Base-by-base conservation (phyloP, 2,329 filamentous ascomycete species). In the Mycosphaerella sp. region DNA sequence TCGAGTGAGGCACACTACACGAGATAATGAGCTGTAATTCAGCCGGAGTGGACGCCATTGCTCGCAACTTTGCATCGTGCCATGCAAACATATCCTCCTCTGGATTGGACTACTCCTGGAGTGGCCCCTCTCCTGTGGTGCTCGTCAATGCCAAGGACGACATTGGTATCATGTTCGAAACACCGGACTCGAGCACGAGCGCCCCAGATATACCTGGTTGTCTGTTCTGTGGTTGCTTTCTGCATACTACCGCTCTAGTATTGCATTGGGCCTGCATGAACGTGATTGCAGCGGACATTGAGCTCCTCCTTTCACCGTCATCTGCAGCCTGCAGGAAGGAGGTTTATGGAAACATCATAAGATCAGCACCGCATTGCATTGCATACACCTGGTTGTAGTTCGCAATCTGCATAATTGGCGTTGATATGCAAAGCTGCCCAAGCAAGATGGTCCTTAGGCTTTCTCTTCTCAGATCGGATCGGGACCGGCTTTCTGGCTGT, bases 1-100 rank as follows among this genome's bases (percentile, higher is more conserved):
- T 95, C 66, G 73, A 66, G 42, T 68, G 51, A 62, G 39, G 37
- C 21, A 45, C 21, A 25, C 2, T 25, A 6, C 21, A 25, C 21
- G 21, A 25, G 21, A 25, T 25, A 25, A 5, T 25, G 21, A 25
- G 21, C 21, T 25, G 21, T 25, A 25, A 5, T 25, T 25, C 21
- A 6, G 21, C 21, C 21, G 21, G 21, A 25, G 4, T 25, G 21
- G 21, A 25, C 21, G 21, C 21, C 21, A 25, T 25, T 25, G 21
- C 21, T 25, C 21, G 7, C 21, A 6, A 25, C 21, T 25, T 25
- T 5, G 21, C 21, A 25, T 25, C 21, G 21, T 25, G 7, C 7
- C 21, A 25, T 25, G 21, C 21, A 3, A 25, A 25, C 2, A 6
- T 25, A 25, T 6, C 5, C 21, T 25, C 21, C 21, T 6, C 21